phyloP scores from a whole-genome alignment of 2,329 filamentous ascomycete genomes.

The Fusarium globosum region DNA sequence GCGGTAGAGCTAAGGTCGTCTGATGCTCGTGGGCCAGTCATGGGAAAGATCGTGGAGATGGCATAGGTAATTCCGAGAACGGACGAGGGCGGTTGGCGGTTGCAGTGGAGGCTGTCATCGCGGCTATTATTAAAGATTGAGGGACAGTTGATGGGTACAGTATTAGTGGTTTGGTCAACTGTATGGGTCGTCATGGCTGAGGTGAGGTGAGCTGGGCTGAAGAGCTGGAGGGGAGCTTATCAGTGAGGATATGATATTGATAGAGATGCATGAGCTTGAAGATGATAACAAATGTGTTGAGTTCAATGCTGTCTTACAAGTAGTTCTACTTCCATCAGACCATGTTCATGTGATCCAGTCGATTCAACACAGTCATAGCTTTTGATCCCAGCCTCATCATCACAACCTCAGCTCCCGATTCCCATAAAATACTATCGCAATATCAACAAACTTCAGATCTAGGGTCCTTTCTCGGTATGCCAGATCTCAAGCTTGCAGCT shows the following conservation, averaged over 20 bases:
- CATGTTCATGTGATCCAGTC: no score
- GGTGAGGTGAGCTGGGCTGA: neutral
- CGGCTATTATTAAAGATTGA: slow-evolving; percentile 28
- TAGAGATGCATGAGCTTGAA: neutral
- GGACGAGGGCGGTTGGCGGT: slow-evolving; percentile 28
- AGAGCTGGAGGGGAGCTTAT: slow-evolving; percentile 29
- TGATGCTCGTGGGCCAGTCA: slow-evolving; percentile 20
- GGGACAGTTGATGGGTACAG: slow-evolving; percentile 5
- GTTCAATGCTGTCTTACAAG: neutral
- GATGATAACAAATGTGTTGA: neutral
- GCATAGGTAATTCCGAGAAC: slow-evolving; percentile 26
- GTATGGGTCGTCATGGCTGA: slow-evolving; percentile 19
- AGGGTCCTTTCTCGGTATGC: slow-evolving; percentile 24
- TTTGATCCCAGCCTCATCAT: neutral
- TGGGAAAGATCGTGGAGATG: slow-evolving; percentile 10
- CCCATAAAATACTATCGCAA: neutral
- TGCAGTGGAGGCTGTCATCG: slow-evolving; percentile 27
- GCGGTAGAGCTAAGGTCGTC: slow-evolving; percentile 9
- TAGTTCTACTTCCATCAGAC: no score
- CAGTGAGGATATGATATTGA: slow-evolving; percentile 5
- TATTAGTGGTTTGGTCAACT: slow-evolving; percentile 7
- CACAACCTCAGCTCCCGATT: neutral
- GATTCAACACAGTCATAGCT: neutral
- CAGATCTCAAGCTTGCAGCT: slow-evolving; percentile 33
- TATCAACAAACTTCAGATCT: slow-evolving; percentile 9